Evolutionary conservation across 2,329 filamentous ascomycete genomes (phyloP).

Genomic region (Sporothrix sp.): DNA sequence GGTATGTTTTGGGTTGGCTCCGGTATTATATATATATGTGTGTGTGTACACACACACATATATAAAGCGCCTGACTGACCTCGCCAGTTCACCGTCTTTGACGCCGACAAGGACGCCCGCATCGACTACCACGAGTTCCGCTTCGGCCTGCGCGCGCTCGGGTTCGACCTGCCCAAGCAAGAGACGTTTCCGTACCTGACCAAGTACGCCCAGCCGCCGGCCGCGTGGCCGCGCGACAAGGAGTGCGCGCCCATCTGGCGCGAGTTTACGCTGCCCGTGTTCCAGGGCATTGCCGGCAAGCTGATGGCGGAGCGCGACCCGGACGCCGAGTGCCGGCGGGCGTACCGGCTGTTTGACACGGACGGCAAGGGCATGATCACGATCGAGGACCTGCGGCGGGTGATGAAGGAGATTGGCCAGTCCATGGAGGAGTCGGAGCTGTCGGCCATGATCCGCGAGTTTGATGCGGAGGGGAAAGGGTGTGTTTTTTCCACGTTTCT

Average conservation of each 20-base stretch:
- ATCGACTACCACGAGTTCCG: slow-evolving; percentile 98
- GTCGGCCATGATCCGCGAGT: slow-evolving; percentile 93
- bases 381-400: slow-evolving; percentile 74
- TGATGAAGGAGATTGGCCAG: slow-evolving; percentile 86
- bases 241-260: slow-evolving; percentile 55
- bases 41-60: no score
- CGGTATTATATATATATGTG: not conserved
- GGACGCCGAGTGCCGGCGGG: slow-evolving; percentile 78
- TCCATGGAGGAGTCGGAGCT: slow-evolving; percentile 89
- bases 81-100: slow-evolving; percentile 82
- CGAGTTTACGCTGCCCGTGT: slow-evolving; percentile 61
- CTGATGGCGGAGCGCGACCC: slow-evolving; percentile 78
- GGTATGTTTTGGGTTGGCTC: slow-evolving; percentile 42
- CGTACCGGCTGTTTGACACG: slow-evolving; percentile 88
- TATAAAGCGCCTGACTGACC: not conserved
- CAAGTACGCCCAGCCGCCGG: slow-evolving; percentile 65
- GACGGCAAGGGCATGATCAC: slow-evolving; percentile 88
- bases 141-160: slow-evolving; percentile 89
- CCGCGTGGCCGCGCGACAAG: slow-evolving; percentile 44
- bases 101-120: slow-evolving; percentile 86
- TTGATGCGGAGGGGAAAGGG: slow-evolving; percentile 89
- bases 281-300: slow-evolving; percentile 67
- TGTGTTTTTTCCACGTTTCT: no score
- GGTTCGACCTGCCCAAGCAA: slow-evolving; percentile 80
- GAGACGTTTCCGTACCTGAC: slow-evolving; percentile 76